Evolutionary conservation across 768 basidiomycete species (phyloP).

Genomic region (Paxillus rubicundulus): DNA sequence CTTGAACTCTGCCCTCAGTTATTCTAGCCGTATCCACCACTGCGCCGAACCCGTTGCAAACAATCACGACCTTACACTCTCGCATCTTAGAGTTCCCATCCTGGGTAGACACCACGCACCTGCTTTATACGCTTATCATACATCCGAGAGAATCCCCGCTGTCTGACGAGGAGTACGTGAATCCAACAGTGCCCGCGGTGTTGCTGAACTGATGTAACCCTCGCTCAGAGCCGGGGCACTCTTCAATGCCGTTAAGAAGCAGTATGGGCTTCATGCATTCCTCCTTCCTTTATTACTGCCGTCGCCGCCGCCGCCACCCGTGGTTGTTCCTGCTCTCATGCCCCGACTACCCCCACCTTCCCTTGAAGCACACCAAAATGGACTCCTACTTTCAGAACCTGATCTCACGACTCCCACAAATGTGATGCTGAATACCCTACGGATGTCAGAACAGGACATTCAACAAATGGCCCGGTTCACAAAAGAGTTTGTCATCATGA

Average conservation of each 20-base stretch:
- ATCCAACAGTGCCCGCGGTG: not conserved
- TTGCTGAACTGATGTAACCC: conserved; percentile 7
- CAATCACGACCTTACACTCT: conserved; percentile 72
- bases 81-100: conserved; percentile 64
- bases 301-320: conserved; percentile 59
- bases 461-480: conserved; percentile 73
- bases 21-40: conserved; percentile 79
- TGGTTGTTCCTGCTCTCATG: conserved; percentile 62
- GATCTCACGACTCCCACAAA: not conserved
- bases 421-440: conserved; percentile 36
- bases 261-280: conserved; percentile 76
- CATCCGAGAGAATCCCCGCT: conserved; percentile 69
- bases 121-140: conserved; percentile 75
- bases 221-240: conserved; percentile 64
- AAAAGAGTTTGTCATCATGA: conserved; percentile 86
- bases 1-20: conserved; percentile 43
- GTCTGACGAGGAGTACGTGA: conserved; percentile 75
- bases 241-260: conserved; percentile 85
- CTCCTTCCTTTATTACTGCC: conserved; percentile 64
- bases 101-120: conserved; percentile 74
- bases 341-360: conserved; percentile 62
- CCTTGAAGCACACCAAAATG: conserved; percentile 22
- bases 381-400: conserved; percentile 1
- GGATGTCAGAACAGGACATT: conserved; percentile 70
- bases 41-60: conserved; percentile 79